phyloP scores from a whole-genome alignment of 208 protist species.

The Phytomonas serpens region DNA sequence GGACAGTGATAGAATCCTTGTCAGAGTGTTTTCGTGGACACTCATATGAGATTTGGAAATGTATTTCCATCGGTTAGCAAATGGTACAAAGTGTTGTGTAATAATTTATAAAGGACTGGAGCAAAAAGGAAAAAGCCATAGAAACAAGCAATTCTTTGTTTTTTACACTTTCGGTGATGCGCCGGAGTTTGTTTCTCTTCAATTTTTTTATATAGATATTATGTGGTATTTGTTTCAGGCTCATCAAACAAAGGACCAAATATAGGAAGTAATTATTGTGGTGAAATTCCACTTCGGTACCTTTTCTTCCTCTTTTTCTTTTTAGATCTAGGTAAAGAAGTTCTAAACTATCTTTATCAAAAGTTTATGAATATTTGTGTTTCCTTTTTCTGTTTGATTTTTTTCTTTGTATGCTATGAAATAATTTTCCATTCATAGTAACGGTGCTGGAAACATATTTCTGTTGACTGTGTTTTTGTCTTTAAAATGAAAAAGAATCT shows the following conservation, averaged over 20 bases:
- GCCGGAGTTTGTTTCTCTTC: neutral
- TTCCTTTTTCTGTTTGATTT: conserved; percentile 7
- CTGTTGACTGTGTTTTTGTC: neutral
- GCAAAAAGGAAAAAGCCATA: neutral
- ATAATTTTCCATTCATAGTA: neutral
- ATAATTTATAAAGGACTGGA: neutral
- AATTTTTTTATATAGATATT: conserved; percentile 1
- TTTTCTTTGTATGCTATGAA: conserved; percentile 4
- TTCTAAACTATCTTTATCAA: neutral
- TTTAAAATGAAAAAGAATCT: neutral
- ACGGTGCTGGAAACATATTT: neutral
- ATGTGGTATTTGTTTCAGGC: neutral
- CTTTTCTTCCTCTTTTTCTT: conserved; percentile 1
- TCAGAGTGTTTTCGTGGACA: neutral
- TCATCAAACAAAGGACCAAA: neutral
- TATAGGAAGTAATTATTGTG: neutral
- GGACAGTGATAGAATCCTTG: neutral
- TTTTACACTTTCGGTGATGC: neutral
- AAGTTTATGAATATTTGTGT: conserved; percentile 3
- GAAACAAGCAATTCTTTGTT: neutral
- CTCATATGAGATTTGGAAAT: neutral
- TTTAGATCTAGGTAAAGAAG: neutral
- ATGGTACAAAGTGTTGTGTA: neutral
- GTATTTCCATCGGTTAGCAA: neutral
- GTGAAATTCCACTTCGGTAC: neutral